A percentile compares a stretch with the other conserved stretches of the same genome.
These are phyloP conservation scores for Eleusine coracana DNA, from an alignment of 176 grass and related monocot species.

Conservation along the genomic window DNA sequence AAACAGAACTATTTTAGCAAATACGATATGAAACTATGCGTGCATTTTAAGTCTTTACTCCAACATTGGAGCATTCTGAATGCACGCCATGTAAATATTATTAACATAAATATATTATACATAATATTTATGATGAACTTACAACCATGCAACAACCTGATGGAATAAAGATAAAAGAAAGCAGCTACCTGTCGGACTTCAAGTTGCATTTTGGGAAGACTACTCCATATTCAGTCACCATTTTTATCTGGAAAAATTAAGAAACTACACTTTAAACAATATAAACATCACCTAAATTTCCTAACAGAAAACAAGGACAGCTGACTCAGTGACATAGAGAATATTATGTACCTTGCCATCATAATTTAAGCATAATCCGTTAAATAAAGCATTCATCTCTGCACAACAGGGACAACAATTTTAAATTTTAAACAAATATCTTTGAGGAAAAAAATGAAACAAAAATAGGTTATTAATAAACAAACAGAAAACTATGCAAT, in stretches of 20 bases:
- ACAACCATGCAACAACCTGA: background rate
- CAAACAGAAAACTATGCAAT: background rate
- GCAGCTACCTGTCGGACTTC: constrained; percentile 59
- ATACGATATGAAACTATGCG: background rate
- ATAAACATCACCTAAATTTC: background rate
- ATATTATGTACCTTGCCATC: constrained; percentile 75
- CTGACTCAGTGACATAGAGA: background rate
- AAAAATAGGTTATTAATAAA: background rate
- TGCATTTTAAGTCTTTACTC: background rate
- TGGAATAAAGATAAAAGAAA: constrained; percentile 23
- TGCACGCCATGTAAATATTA: background rate
- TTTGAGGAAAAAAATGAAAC: background rate
- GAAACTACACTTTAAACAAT: constrained; percentile 34
- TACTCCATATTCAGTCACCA: constrained; percentile 58
- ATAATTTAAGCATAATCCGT: constrained; percentile 66
- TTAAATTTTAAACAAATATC: background rate
- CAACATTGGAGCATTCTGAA: background rate
- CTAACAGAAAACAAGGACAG: background rate
- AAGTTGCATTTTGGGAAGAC: constrained; percentile 85
- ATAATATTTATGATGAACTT: background rate
- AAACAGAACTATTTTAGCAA: background rate
- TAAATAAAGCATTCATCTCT: constrained; percentile 96
- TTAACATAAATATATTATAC: background rate
- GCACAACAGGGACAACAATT: constrained; percentile 36
- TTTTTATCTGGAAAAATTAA: constrained; percentile 60